A percentile compares a stretch with the other conserved stretches of the same genome.
These are phyloP conservation scores for Malus hybrid DNA, from an alignment of 331 rosid species.

Conservation along the genomic window DNA sequence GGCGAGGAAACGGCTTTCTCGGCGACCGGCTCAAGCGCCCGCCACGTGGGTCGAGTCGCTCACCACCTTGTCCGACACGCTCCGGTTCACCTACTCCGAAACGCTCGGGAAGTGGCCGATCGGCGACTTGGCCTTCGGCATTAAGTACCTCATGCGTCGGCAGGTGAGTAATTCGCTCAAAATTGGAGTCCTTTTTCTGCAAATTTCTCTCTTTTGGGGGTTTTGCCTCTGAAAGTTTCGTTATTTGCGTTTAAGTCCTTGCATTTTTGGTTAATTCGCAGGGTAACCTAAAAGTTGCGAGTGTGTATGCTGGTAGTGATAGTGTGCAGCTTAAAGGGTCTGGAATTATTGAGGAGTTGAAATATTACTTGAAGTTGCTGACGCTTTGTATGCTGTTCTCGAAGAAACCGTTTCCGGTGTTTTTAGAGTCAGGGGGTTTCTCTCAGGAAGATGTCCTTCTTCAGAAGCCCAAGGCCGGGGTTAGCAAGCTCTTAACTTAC, in stretches of 20 bases:
- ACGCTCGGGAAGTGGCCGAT: slow-evolving; percentile 96
- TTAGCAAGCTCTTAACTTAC: slow-evolving; percentile 19
- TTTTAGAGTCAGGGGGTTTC: slow-evolving; percentile 85
- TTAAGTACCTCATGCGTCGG: slow-evolving; percentile 82
- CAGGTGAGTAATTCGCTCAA: slow-evolving; percentile 41
- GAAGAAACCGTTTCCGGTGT: slow-evolving; percentile 85
- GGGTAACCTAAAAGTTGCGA: slow-evolving; percentile 88
- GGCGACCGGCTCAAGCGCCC: slow-evolving; percentile 94
- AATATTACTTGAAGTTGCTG: slow-evolving; percentile 60
- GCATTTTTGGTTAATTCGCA: slow-evolving; percentile 16
- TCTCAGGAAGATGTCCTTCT: slow-evolving; percentile 71
- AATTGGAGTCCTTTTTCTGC: background rate
- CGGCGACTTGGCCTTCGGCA: slow-evolving; percentile 95
- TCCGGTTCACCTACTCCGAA: slow-evolving; percentile 79
- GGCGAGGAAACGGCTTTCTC: slow-evolving; percentile 48
- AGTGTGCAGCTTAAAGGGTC: slow-evolving; percentile 65
- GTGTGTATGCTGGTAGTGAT: slow-evolving; percentile 79
- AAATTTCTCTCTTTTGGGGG: background rate
- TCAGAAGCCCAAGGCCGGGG: slow-evolving; percentile 97
- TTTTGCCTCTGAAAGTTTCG: background rate
- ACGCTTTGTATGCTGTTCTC: slow-evolving; percentile 75
- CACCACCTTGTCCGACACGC: slow-evolving; percentile 68
- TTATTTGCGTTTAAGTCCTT: background rate
- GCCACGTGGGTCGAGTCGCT: slow-evolving; percentile 80
- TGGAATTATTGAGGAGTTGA: slow-evolving; percentile 58